Conservation (phyloP, 148 eudicot species). For the Rhododendron kiyosumense region DNA sequence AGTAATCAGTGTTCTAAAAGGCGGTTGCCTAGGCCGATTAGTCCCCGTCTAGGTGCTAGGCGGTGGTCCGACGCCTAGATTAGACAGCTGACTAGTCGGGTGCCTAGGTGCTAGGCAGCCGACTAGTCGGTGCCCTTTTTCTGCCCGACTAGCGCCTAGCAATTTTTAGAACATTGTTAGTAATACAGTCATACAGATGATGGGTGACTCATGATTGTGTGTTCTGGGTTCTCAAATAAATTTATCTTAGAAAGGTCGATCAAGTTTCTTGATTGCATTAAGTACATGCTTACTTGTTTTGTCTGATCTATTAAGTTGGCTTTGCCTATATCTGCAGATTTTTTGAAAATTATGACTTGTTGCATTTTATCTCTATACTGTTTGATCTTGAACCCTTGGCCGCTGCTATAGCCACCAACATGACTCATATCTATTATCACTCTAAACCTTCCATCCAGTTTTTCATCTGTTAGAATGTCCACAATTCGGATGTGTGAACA, state of each 20-base stretch:
- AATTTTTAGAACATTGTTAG: slow-evolving; percentile 35
- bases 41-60: slow-evolving; percentile 13
- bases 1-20: too few relatives aligned
- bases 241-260: not conserved
- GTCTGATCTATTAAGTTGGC: not conserved
- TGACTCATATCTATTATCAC: not conserved
- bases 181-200: not conserved
- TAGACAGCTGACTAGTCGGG: too few relatives aligned
- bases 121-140: too few relatives aligned
- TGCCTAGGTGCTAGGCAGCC: too few relatives aligned
- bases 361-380: not conserved
- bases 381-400: not conserved
- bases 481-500: not conserved
- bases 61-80: slow-evolving; percentile 51
- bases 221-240: too few relatives aligned
- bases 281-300: not conserved
- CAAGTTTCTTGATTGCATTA: not conserved
- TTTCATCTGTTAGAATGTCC: not conserved
- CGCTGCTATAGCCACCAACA: not conserved
- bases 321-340: not conserved
- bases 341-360: not conserved
- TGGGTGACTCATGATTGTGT: not conserved
- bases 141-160: too few relatives aligned
- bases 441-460: not conserved
- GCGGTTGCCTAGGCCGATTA: too few relatives aligned